Conservation (phyloP, 305 asterid species). For the Fraxinus latifolia region DNA sequence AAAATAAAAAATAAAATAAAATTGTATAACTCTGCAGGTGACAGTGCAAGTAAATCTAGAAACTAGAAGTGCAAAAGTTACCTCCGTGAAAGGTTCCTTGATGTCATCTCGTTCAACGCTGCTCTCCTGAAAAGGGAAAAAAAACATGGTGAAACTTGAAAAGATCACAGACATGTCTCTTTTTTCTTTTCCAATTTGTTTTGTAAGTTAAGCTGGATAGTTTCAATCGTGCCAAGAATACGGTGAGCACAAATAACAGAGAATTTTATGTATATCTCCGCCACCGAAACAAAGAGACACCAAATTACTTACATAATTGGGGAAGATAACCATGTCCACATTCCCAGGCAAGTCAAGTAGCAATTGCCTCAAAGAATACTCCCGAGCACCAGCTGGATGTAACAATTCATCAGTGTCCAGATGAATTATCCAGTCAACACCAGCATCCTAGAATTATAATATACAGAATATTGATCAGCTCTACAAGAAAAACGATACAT, state of each 20-base stretch:
- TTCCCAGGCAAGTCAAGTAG: slow-evolving; percentile 62
- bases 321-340: slow-evolving; percentile 81
- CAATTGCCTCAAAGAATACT: slow-evolving; percentile 77
- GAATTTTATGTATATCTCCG: neutral
- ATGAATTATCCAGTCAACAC: slow-evolving; percentile 92
- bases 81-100: neutral
- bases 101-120: slow-evolving; percentile 3
- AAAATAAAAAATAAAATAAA: neutral
- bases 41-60: neutral
- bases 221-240: neutral
- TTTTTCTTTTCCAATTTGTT: neutral
- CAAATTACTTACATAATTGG: slow-evolving; percentile 67
- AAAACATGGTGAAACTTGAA: neutral
- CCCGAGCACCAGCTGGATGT: slow-evolving; percentile 83
- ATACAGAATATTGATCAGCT: slow-evolving; percentile 15
- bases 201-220: neutral
- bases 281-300: neutral
- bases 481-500: neutral
- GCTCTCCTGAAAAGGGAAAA: neutral
- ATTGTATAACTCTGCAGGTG: neutral
- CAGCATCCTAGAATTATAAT: slow-evolving; percentile 59
- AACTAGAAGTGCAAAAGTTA: neutral
- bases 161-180: neutral
- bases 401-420: slow-evolving; percentile 88
- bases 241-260: neutral